Percentiles rank a stretch among this genome's conserved stretches.
These are phyloP conservation scores for Coemansia sp. DNA, from an alignment of 192 early-diverging fungal genomes.

Conservation along the genomic window DNA sequence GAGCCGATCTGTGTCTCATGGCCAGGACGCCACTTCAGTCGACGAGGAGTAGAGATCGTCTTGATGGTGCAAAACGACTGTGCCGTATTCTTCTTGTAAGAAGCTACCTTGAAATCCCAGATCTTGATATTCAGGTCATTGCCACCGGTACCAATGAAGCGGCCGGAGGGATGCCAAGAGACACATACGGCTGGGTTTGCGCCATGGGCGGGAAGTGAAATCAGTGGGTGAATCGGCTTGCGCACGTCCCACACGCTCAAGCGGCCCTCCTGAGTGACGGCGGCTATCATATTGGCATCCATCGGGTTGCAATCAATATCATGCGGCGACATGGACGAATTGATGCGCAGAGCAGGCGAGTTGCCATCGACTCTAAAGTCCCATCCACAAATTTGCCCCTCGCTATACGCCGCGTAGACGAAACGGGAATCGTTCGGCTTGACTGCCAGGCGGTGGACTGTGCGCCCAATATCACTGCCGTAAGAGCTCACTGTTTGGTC, in stretches of 20 bases:
- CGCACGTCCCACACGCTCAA: conserved; percentile 41
- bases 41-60: conserved; percentile 30
- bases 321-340: conserved; percentile 13
- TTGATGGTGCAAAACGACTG: conserved; percentile 42
- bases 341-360: conserved; percentile 20
- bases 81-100: conserved; percentile 26
- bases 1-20: conserved; percentile 55
- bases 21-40: conserved; percentile 55
- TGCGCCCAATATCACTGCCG: conserved; percentile 17
- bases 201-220: conserved; percentile 28
- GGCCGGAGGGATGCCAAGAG: conserved; percentile 53
- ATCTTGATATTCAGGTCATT: conserved; percentile 50
- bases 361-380: conserved; percentile 31
- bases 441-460: conserved; percentile 42
- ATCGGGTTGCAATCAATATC: conserved; percentile 53
- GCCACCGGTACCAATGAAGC: conserved; percentile 52
- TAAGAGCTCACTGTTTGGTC: conserved; percentile 35
- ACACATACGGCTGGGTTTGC: conserved; percentile 31
- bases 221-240: conserved; percentile 6
- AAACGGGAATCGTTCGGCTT: conserved; percentile 44
- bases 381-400: conserved; percentile 33
- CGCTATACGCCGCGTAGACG: conserved; percentile 41
- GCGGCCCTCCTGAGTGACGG: conserved; percentile 40
- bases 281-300: conserved; percentile 32
- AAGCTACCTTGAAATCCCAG: conserved; percentile 46